These are phyloP conservation scores for Trichosphaerium sp. DNA, from an alignment of 78 protist species.

Conservation along the genomic window DNA sequence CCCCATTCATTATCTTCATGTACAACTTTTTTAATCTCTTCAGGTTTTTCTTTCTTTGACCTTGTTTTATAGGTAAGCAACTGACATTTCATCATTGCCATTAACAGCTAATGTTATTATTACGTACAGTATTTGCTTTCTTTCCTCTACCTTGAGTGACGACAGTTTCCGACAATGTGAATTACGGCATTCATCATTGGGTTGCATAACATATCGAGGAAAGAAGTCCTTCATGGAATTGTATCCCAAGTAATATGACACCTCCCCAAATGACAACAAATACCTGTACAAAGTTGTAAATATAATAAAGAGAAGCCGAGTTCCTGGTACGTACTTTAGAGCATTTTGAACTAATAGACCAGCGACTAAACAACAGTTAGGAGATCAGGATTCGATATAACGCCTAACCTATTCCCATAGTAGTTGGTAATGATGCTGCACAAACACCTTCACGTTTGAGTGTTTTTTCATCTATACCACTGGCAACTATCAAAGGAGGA, in stretches of 20 bases:
- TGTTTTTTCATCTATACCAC: conserved; percentile 70
- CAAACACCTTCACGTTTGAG: conserved; percentile 81
- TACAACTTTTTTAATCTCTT: not conserved
- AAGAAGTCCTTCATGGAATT: conserved; percentile 77
- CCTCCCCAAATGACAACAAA: conserved; percentile 74
- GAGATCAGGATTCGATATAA: too few relatives aligned
- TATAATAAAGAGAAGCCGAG: not conserved
- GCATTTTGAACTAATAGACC: conserved; percentile 87
- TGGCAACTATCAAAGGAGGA: conserved; percentile 92
- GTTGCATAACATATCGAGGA: conserved; percentile 63
- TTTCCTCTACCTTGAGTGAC: too few relatives aligned
- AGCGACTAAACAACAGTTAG: too few relatives aligned
- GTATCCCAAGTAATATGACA: conserved; percentile 76
- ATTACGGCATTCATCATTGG: conserved; percentile 73
- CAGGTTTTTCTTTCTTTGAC: not conserved
- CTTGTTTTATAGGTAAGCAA: too few relatives aligned
- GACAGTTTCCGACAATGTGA: conserved; percentile 22
- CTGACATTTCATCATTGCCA: too few relatives aligned
- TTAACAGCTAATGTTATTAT: too few relatives aligned
- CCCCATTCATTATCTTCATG: conserved; percentile 4
- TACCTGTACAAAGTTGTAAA: not conserved
- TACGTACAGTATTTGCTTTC: not conserved
- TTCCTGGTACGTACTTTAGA: conserved; percentile 56
- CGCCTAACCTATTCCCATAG: conserved; percentile 95
- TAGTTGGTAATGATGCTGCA: conserved; percentile 96